Evolutionary conservation across 2,329 filamentous ascomycete species (phyloP).

Genomic region (Sporothrix pallida): DNA sequence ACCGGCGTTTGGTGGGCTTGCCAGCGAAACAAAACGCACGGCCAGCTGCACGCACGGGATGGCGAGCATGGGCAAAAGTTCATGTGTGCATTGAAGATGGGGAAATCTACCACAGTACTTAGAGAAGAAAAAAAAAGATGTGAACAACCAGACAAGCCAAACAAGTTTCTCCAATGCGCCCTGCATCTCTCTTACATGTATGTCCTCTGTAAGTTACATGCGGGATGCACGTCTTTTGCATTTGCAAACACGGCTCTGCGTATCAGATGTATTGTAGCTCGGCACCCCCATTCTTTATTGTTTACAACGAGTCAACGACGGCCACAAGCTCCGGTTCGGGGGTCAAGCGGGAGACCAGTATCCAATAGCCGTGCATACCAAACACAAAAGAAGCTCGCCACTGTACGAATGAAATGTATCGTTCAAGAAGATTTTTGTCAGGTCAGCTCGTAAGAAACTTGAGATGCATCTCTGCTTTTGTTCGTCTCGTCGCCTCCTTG

Average conservation of each 20-base stretch:
- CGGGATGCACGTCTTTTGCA: conserved; percentile 14
- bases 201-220: not conserved
- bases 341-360: not conserved
- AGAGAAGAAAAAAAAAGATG: not conserved
- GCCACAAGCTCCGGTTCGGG: not conserved
- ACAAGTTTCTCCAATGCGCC: not conserved
- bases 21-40: conserved; percentile 5
- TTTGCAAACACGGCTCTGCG: not conserved
- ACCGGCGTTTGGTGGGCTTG: not conserved
- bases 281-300: conserved; percentile 11
- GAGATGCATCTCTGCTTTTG: not conserved
- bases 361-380: not conserved
- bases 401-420: not conserved
- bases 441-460: conserved; percentile 8
- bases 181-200: not conserved
- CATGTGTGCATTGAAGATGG: not conserved
- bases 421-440: not conserved
- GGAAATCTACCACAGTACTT: not conserved
- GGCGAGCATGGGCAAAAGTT: not conserved
- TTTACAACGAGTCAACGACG: not conserved
- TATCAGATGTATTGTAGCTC: conserved; percentile 20
- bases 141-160: not conserved
- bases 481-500: not conserved
- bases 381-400: not conserved
- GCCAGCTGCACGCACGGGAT: conserved; percentile 29